phyloP scores from a whole-genome alignment of 2,329 filamentous ascomycete species.

The Bimuria novae-zelandiae region DNA sequence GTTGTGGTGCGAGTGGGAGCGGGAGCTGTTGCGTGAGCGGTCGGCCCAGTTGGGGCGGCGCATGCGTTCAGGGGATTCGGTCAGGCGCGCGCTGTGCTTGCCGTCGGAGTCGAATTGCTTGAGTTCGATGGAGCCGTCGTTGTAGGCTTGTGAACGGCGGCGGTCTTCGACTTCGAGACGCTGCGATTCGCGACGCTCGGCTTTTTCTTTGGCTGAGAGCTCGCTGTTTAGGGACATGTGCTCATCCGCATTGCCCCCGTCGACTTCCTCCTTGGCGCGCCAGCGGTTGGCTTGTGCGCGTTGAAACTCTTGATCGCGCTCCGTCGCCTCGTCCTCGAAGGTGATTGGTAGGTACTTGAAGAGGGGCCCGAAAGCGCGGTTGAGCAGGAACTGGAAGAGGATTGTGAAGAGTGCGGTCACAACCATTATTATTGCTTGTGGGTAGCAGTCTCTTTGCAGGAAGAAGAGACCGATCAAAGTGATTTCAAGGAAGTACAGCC shows the following conservation, averaged over 20 bases:
- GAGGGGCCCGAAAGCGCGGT: conserved; percentile 81
- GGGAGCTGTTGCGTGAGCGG: conserved; percentile 33
- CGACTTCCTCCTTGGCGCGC: conserved; percentile 53
- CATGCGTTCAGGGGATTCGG: conserved; percentile 23
- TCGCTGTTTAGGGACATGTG: conserved; percentile 46
- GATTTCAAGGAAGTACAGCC: conserved; percentile 92
- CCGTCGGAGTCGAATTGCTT: conserved; percentile 27
- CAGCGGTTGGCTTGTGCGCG: conserved; percentile 74
- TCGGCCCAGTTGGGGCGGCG: conserved; percentile 35
- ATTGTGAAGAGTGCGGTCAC: conserved; percentile 71
- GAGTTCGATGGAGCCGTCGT: conserved; percentile 34
- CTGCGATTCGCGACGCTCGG: conserved; percentile 40
- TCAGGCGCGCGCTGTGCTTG: conserved; percentile 9
- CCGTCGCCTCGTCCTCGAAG: conserved; percentile 89
- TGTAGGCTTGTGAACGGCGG: conserved; percentile 16
- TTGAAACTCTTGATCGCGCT: conserved; percentile 89
- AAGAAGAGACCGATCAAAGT: conserved; percentile 91
- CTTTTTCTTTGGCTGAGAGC: conserved; percentile 49
- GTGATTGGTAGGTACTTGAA: conserved; percentile 92
- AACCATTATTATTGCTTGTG: conserved; percentile 86
- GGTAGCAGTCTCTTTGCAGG: conserved; percentile 69
- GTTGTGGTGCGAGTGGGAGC: conserved; percentile 28
- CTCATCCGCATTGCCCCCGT: conserved; percentile 54
- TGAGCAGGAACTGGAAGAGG: conserved; percentile 79
- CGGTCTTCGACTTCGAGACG: conserved; percentile 34